phyloP scores from a whole-genome alignment of 2,329 filamentous ascomycete species.

The Talaromyces sp. region DNA sequence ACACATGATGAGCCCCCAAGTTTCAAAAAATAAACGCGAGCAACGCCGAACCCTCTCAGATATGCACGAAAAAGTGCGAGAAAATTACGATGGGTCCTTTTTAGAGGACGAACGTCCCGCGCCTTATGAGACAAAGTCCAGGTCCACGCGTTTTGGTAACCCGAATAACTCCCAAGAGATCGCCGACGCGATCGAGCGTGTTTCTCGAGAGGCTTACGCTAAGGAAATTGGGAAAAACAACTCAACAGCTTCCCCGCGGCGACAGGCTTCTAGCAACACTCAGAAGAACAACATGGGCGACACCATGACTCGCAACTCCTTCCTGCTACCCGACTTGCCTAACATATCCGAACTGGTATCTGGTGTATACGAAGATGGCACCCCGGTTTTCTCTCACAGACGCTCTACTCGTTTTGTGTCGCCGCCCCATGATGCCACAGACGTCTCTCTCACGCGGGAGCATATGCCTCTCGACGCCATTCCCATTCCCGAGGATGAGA shows the following conservation, averaged over 20 bases:
- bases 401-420: constrained; percentile 59
- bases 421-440: constrained; percentile 41
- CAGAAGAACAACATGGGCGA: constrained; percentile 43
- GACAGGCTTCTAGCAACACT: constrained; percentile 25
- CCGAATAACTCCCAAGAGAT: constrained; percentile 46
- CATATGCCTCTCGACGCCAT: constrained; percentile 57
- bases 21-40: constrained; percentile 39
- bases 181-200: constrained; percentile 42
- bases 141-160: constrained; percentile 60
- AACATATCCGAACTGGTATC: constrained; percentile 65
- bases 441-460: constrained; percentile 35
- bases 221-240: constrained; percentile 34
- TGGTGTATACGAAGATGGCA: constrained; percentile 60
- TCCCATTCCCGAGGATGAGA: constrained; percentile 63
- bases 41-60: constrained; percentile 57
- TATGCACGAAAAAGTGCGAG: constrained; percentile 56
- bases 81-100: constrained; percentile 56
- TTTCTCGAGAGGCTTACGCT: constrained; percentile 38
- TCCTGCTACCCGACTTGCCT: constrained; percentile 62
- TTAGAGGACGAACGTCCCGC: constrained; percentile 55
- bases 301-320: constrained; percentile 60
- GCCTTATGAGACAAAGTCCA: constrained; percentile 45
- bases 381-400: constrained; percentile 57
- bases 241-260: constrained; percentile 25
- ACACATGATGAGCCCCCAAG: constrained; percentile 39